Percentiles rank a stretch among this genome's conserved stretches.
These are phyloP conservation scores for Apophysomyces variabilis DNA, from an alignment of 371 early-diverging fungal genomes.

Conservation along the genomic window DNA sequence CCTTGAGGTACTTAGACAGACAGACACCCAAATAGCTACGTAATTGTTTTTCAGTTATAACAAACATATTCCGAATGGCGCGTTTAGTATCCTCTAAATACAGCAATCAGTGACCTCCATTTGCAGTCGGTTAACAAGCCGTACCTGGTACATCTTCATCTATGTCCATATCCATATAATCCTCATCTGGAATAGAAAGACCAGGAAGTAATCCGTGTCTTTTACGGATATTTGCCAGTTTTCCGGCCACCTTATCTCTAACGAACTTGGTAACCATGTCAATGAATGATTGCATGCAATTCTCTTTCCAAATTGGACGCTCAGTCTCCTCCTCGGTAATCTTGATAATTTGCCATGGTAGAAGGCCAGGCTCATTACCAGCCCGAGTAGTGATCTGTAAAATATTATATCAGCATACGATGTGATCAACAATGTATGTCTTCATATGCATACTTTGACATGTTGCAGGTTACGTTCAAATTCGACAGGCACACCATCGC, in stretches of 20 bases:
- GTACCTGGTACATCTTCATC: slow-evolving; percentile 55
- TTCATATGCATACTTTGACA: slow-evolving; percentile 32
- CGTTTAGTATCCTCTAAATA: slow-evolving; percentile 46
- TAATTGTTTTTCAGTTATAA: slow-evolving; percentile 79
- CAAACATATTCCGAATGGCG: slow-evolving; percentile 68
- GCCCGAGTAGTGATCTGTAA: slow-evolving; percentile 35
- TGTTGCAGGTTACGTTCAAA: slow-evolving; percentile 85
- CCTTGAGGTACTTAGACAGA: slow-evolving; percentile 81
- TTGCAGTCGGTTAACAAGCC: neutral
- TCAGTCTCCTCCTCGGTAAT: slow-evolving; percentile 55
- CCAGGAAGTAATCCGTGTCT: slow-evolving; percentile 57
- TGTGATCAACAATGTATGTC: neutral
- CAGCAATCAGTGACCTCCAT: neutral
- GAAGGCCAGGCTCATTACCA: slow-evolving; percentile 40
- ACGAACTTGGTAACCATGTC: slow-evolving; percentile 60
- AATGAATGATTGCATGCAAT: slow-evolving; percentile 73
- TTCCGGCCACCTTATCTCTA: slow-evolving; percentile 57
- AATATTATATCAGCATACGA: neutral
- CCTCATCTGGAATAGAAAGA: slow-evolving; percentile 62
- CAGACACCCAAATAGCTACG: slow-evolving; percentile 79
- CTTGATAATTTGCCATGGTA: slow-evolving; percentile 77
- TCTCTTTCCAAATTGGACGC: slow-evolving; percentile 60
- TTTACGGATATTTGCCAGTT: slow-evolving; percentile 51
- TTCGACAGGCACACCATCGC: slow-evolving; percentile 89
- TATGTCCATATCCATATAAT: slow-evolving; percentile 67